Evolutionary conservation across 176 grass and related monocot species (phyloP).

Genomic region (Coix lacrymajobi): DNA sequence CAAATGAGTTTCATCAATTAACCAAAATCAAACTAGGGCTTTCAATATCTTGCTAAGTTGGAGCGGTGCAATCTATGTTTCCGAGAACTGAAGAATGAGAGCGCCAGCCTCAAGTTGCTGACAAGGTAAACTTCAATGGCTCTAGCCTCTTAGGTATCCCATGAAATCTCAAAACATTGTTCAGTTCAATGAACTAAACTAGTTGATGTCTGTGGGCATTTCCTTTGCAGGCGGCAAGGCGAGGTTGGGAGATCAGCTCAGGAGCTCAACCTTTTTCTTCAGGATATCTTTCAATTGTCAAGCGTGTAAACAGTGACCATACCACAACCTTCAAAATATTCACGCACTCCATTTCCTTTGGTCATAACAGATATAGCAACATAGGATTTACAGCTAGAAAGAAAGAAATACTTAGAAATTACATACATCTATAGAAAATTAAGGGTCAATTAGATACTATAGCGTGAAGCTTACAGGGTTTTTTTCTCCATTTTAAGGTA

Average conservation of each 20-base stretch:
- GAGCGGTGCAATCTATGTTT: conserved; percentile 59
- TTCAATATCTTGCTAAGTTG: conserved; percentile 42
- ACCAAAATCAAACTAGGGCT: no score
- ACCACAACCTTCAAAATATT: not conserved
- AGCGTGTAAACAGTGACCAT: not conserved
- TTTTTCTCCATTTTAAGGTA: not conserved
- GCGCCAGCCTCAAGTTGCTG: conserved; percentile 28
- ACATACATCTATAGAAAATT: not conserved
- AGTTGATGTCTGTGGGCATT: conserved; percentile 1
- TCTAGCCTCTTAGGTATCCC: not conserved
- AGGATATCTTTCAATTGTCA: conserved; percentile 33
- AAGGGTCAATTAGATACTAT: not conserved
- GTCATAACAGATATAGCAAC: not conserved
- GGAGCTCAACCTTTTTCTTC: conserved; percentile 50
- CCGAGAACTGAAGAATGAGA: conserved; percentile 51
- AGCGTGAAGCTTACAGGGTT: not conserved
- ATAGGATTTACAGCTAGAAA: not conserved
- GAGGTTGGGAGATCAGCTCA: conserved; percentile 52
- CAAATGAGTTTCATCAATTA: no score
- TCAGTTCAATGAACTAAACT: not conserved
- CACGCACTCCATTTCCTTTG: not conserved
- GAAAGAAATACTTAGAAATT: conserved; percentile 5
- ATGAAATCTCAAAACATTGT: not conserved
- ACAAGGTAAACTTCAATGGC: conserved; percentile 36
- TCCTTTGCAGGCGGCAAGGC: conserved; percentile 36